Evolutionary conservation across 768 basidiomycete genomes (phyloP).

Genomic region (Kwoniella shandongensis): DNA sequence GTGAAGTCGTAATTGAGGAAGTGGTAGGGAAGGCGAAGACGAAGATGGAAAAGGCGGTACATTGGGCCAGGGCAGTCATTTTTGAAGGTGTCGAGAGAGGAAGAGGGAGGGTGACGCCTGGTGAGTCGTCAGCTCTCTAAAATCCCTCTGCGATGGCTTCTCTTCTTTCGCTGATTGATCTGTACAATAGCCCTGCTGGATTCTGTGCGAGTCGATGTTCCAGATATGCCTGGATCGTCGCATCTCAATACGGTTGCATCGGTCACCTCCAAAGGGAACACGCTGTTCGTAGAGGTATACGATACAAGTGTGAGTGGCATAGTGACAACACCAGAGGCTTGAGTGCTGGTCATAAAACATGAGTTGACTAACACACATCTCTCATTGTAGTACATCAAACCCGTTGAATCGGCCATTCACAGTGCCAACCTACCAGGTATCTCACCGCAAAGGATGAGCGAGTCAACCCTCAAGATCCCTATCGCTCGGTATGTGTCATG

Average conservation of each 20-base stretch:
- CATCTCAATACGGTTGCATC: conserved; percentile 47
- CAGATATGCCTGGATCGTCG: conserved; percentile 28
- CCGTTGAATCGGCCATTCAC: conserved; percentile 51
- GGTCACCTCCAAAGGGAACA: conserved; percentile 44
- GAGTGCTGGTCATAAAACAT: not conserved
- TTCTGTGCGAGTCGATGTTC: conserved; percentile 39
- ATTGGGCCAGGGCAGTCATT: conserved; percentile 52
- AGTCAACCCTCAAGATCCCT: conserved; percentile 48
- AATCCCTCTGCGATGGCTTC: not conserved
- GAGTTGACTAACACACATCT: not conserved
- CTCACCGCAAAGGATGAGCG: conserved; percentile 45
- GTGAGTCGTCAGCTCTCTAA: conserved; percentile 24
- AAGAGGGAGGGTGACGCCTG: conserved; percentile 46
- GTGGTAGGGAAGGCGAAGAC: conserved; percentile 40
- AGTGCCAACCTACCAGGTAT: conserved; percentile 53
- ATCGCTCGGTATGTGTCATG: conserved; percentile 46
- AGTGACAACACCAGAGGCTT: not conserved
- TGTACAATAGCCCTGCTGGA: conserved; percentile 48
- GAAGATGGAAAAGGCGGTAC: conserved; percentile 55
- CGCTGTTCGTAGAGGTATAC: conserved; percentile 50
- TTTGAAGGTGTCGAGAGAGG: conserved; percentile 53
- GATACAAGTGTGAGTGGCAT: conserved; percentile 44
- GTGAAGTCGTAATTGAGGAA: conserved; percentile 20
- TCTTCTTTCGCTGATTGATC: not conserved
- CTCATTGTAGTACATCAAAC: conserved; percentile 33